Evolutionary conservation across 2,329 filamentous ascomycete species (phyloP), one percentile per base, ranked within the genome.

Genomic region (Claviceps citrina): DNA sequence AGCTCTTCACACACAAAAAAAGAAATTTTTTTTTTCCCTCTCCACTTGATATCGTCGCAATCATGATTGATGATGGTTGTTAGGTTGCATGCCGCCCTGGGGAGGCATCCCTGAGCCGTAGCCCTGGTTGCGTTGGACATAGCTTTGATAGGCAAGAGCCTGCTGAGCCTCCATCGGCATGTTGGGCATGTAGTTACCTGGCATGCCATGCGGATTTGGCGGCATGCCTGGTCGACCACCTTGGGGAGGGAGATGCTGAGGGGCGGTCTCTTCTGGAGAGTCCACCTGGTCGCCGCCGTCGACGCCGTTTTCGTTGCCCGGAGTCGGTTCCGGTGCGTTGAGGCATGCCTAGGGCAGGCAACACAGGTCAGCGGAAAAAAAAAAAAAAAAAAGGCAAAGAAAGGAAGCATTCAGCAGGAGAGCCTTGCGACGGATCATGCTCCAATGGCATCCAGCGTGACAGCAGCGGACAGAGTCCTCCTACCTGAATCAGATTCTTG

Each of bases 401-500:
- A n/a, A n/a, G n/a, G n/a, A n/a, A n/a, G n/a, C n/a, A n/a, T n/a
- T n/a, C n/a, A n/a, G n/a, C n/a, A n/a, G n/a, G n/a, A n/a, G n/a
- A n/a, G n/a, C n/a, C n/a, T n/a, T n/a, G n/a, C n/a, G n/a, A n/a
- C n/a, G n/a, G n/a, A n/a, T n/a, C n/a, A n/a, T n/a, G n/a, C n/a
- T n/a, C 38, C 7, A 18, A 22, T 3, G 13, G 15, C 16, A 16
- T 47, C 39, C n/a, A 24, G 37, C 19, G 27, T 19, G 16, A 25
- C n/a, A n/a, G n/a, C n/a, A n/a, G n/a, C n/a, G n/a, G n/a, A n/a
- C n/a, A n/a, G n/a, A n/a, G n/a, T n/a, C n/a, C n/a, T 38, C 38
- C 19, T 44, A 95, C 91, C 78, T 98, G 91, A 51, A 98, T 96
- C 49, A 98, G 70, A 61, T 98, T 98, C 76, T 98, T 98, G 67